These are phyloP conservation scores for Chloropicon primus DNA, from an alignment of 139 green algal genomes.

Conservation along the genomic window DNA sequence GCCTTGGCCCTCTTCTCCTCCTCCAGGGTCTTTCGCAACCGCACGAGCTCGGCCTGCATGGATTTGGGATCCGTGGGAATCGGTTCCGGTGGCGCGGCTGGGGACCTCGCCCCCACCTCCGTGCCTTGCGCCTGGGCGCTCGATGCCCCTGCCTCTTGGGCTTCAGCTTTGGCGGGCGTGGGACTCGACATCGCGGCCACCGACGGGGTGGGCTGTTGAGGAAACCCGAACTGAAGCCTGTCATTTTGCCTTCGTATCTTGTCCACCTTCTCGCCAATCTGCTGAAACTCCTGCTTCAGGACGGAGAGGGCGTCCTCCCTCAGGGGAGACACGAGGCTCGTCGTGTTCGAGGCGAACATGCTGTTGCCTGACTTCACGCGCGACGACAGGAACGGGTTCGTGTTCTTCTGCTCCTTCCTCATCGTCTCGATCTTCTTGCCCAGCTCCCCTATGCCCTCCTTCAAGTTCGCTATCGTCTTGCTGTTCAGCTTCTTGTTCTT, in stretches of 20 bases:
- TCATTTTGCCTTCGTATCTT: background rate
- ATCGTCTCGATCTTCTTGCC: background rate
- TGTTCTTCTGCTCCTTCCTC: background rate
- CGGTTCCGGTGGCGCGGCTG: too few species aligned
- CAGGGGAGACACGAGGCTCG: background rate
- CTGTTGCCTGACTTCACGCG: background rate
- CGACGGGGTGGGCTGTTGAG: too few species aligned
- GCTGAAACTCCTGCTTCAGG: background rate
- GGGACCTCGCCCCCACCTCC: too few species aligned
- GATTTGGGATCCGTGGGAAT: background rate
- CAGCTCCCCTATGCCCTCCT: background rate
- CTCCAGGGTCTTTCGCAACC: background rate
- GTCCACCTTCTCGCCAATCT: background rate
- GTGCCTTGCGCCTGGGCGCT: too few species aligned
- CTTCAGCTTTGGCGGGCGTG: too few species aligned
- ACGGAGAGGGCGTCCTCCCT: background rate
- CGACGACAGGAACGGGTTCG: background rate
- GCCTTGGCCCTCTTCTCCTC: background rate
- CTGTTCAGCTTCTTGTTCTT: background rate
- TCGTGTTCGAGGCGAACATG: background rate
- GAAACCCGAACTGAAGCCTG: too few species aligned
- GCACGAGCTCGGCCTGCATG: background rate
- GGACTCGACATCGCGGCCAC: too few species aligned
- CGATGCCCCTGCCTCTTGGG: too few species aligned
- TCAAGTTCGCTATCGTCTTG: background rate